Evolutionary conservation across 2,329 filamentous ascomycete genomes (phyloP), one percentile per base, ranked within the genome.

Genomic region (Sporothrix protearum): DNA sequence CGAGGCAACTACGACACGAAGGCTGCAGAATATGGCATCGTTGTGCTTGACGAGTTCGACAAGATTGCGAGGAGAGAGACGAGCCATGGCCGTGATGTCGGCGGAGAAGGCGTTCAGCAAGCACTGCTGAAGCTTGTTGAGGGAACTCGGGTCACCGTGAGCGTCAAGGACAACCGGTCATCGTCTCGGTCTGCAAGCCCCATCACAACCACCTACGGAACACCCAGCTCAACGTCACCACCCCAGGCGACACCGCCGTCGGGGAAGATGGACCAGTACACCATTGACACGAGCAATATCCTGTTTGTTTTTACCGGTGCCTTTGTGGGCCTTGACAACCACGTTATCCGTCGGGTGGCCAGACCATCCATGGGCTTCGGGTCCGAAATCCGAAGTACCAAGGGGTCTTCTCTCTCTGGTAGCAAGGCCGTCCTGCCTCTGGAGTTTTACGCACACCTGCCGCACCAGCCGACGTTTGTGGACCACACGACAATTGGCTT

Each of bases 281-380:
- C 92, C 71, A 90, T 97, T 72, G 92, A 96, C 76, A 99, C 96
- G 0, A 94, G 94, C 75, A 97, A 98, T 76, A 98, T 99, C 73
- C 87, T 99, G 36, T 99, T 99, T 81, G 94, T 99, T 55, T 97
- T 96, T 79, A 96, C 94, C 14, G 96, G 96, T 22, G 96, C 96
- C 22, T 99, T 99, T 78, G 92, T 96, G 47, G 95, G 94, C 1
- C 85, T 98, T 0, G 93, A 97, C 77, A 97, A 96, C 79, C 87
- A 91, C 45, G 88, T 99, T 66, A 85, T 97, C 73, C 91, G 94
- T 72, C 90, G 96, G n/a, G 91, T 98, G 59, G 91, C 93, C 14
- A 93, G 92, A 77, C 87, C 88, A 0, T 92, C 92, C 2, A 95
- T 99, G 76, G 96, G 96, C 0, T 99, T 99, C 77, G 94, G 94